Percentiles rank a stretch among this genome's conserved stretches.
phyloP scores from a whole-genome alignment of 441 rosid species.

The Pelargonium exstipulatum region DNA sequence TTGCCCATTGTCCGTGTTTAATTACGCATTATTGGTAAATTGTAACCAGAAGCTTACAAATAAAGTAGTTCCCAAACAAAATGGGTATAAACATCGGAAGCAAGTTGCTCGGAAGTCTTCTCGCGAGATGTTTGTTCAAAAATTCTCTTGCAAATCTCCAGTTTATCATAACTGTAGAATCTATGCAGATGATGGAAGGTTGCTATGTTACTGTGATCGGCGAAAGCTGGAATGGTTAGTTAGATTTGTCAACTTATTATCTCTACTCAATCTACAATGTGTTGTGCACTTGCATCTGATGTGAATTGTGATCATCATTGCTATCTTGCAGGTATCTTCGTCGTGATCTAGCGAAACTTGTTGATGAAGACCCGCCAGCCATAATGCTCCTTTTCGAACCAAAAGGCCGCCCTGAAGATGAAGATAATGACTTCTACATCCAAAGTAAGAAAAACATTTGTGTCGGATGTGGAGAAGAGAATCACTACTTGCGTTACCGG shows the following conservation, averaged over 20 bases:
- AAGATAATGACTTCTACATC: conserved; percentile 87
- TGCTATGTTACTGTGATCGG: conserved; percentile 87
- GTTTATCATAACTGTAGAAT: conserved; percentile 94
- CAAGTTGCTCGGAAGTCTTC: conserved; percentile 65
- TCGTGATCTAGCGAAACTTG: conserved; percentile 73
- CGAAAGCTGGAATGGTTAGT: conserved; percentile 89
- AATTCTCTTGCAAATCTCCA: conserved; percentile 94
- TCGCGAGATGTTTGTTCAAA: conserved; percentile 70
- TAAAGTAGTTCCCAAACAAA: conserved; percentile 42
- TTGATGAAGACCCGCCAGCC: conserved; percentile 74
- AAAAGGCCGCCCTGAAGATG: conserved; percentile 96
- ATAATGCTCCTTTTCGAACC: conserved; percentile 92
- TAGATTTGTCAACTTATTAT: conserved; percentile 15
- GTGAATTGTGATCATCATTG: conserved; percentile 10
- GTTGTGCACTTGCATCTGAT: conserved; percentile 14
- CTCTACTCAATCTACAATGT: conserved; percentile 14
- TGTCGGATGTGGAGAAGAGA: conserved; percentile 91
- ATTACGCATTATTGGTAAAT: conserved; percentile 58
- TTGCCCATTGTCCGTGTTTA: conserved; percentile 62
- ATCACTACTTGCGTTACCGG: conserved; percentile 83
- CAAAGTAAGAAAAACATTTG: conserved; percentile 92
- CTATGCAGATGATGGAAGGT: conserved; percentile 81
- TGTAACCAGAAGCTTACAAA: conserved; percentile 36
- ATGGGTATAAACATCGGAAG: conserved; percentile 45
- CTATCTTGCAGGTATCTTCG: conserved; percentile 55